Evolutionary conservation across 805 yeast species (phyloP).

Genomic region (Monosporozyma aerobia): DNA sequence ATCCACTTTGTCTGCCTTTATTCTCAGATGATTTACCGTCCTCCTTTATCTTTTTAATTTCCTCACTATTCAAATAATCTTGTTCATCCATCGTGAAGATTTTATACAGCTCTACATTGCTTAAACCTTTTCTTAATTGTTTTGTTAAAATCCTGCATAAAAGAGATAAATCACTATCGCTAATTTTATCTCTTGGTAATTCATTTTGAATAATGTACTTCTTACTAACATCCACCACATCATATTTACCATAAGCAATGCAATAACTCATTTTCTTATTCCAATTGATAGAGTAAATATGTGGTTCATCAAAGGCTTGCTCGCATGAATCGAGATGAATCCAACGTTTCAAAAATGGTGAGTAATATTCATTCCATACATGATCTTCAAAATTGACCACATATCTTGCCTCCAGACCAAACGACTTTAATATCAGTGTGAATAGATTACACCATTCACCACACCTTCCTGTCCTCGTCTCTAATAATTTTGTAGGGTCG

Average conservation of each 20-base stretch:
- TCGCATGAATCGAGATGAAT: slow-evolving; percentile 87
- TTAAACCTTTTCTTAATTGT: slow-evolving; percentile 23
- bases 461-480: slow-evolving; percentile 68
- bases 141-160: slow-evolving; percentile 33
- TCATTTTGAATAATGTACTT: slow-evolving; percentile 48
- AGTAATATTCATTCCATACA: slow-evolving; percentile 90
- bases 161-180: slow-evolving; percentile 32
- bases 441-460: slow-evolving; percentile 95
- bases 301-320: slow-evolving; percentile 73
- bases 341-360: slow-evolving; percentile 56
- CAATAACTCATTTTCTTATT: slow-evolving; percentile 88
- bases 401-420: slow-evolving; percentile 59
- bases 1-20: slow-evolving; percentile 60
- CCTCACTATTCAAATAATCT: slow-evolving; percentile 26
- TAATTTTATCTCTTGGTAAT: slow-evolving; percentile 39
- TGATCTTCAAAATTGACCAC: slow-evolving; percentile 90
- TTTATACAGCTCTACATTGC: slow-evolving; percentile 32
- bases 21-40: neutral
- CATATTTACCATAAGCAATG: slow-evolving; percentile 55
- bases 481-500: slow-evolving; percentile 51
- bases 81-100: slow-evolving; percentile 25
- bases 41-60: too few species aligned
- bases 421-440: slow-evolving; percentile 54
- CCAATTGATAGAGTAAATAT: slow-evolving; percentile 75
- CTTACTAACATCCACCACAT: slow-evolving; percentile 58